Evolutionary conservation across 768 basidiomycete genomes (phyloP).

Genomic region (Antrodiella citrinella): DNA sequence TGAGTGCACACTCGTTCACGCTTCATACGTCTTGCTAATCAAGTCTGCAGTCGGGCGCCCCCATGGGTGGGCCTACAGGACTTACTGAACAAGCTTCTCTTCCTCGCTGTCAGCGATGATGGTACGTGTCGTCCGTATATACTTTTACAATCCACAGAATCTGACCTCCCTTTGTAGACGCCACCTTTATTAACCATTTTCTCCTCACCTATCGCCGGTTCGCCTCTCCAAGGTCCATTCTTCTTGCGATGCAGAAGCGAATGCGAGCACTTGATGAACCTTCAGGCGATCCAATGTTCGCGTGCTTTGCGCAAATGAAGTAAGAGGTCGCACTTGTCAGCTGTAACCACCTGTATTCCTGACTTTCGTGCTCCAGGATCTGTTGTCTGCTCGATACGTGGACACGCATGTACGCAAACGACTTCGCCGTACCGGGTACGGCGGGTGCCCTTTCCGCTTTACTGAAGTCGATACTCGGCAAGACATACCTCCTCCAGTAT

Average conservation of each 20-base stretch:
- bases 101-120: conserved; percentile 78
- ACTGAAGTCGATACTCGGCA: conserved; percentile 70
- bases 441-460: conserved; percentile 65
- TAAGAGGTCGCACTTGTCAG: conserved; percentile 26
- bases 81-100: conserved; percentile 73
- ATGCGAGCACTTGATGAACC: conserved; percentile 71
- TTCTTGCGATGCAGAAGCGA: conserved; percentile 84
- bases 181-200: conserved; percentile 71
- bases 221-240: conserved; percentile 65
- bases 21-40: neutral
- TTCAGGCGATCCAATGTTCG: conserved; percentile 70
- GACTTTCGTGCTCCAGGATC: conserved; percentile 40
- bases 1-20: conserved; percentile 25
- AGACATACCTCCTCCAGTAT: conserved; percentile 79
- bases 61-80: conserved; percentile 76
- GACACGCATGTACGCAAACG: conserved; percentile 67
- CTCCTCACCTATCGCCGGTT: conserved; percentile 80
- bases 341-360: neutral
- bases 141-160: neutral
- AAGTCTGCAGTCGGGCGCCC: conserved; percentile 38
- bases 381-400: conserved; percentile 73
- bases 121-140: conserved; percentile 35
- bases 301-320: conserved; percentile 86
- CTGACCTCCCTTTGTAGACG: conserved; percentile 38
- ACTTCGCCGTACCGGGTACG: conserved; percentile 74